Evolutionary conservation across 2,329 filamentous ascomycete species (phyloP), one percentile per base, ranked within the genome.

Genomic region (Cladosporium sp.): DNA sequence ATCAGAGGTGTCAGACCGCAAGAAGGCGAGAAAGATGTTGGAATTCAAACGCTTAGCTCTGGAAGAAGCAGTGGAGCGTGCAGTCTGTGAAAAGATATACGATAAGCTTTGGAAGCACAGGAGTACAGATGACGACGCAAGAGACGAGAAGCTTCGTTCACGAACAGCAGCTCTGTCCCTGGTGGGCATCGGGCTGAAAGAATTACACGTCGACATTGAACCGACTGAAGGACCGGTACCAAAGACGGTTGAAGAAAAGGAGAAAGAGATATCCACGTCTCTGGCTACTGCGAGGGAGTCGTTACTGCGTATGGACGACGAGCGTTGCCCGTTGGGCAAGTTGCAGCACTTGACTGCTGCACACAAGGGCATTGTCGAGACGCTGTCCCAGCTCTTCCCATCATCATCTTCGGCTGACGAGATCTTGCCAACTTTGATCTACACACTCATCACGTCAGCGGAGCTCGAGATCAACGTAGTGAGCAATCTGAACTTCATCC

Each of bases 401-500:
- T 84, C 92, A 0, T 84, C 84, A 0, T 96, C 94, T 0, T 97
- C 94, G 1, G 94, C 94, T 2, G 94, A 99, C 70, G 94, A 97
- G 75, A 95, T 99, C 57, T 86, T 99, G 72, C 94, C 94, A 0
- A 96, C 96, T 73, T 82, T 99, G 63, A 99, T 99, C 62, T 99
- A 96, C 76, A 90, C 92, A 0, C 83, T 99, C 61, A 95, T 99
- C 70, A 97, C 92, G 2, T 88, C 92, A 45, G 88, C 91, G 0
- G 89, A 92, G 0, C 89, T 94, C 73, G 84, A 87, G 36, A 87
- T 97, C 50, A 90, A 92, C 72, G 88, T 92, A 58, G 91, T 96
- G 69, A 97, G 93, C 78, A 95, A 99, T 72, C 80, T 95, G n/a
- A 86, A 89, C 66, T 99, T 97, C 72, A 92, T 97, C 65, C 92